Conservation (phyloP, 164 flowering plant genomes). For the Buxus sempervirens region DNA sequence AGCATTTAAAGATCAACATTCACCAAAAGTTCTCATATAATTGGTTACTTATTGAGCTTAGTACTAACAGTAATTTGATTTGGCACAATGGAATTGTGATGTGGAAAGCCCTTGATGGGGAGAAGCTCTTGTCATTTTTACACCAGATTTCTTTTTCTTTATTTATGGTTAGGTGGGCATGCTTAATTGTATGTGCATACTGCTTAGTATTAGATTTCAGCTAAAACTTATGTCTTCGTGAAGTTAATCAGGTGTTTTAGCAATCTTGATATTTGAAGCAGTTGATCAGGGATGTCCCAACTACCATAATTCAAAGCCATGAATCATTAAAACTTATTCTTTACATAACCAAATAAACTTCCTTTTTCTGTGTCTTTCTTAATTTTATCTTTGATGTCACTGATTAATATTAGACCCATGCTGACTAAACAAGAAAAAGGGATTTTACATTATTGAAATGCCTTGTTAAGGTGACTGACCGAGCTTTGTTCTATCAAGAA, state of each 20-base stretch:
- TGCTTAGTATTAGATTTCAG: no score
- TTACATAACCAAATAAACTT: background rate
- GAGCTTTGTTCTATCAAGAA: no score
- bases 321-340: background rate
- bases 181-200: background rate
- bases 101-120: no score
- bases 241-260: background rate
- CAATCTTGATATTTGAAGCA: background rate
- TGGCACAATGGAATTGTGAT: no score
- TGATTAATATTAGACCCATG: background rate
- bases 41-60: no score
- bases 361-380: background rate
- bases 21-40: background rate
- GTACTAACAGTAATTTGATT: no score
- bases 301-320: conserved; percentile 5
- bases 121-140: no score
- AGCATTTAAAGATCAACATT: background rate
- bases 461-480: no score
- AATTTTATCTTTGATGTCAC: background rate
- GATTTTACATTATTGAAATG: background rate
- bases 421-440: background rate
- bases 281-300: conserved; percentile 10
- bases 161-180: background rate
- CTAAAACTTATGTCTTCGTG: background rate
- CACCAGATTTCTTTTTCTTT: background rate